Evolutionary conservation across 2,329 filamentous ascomycete genomes (phyloP).

Genomic region (Sporothrix phasma): DNA sequence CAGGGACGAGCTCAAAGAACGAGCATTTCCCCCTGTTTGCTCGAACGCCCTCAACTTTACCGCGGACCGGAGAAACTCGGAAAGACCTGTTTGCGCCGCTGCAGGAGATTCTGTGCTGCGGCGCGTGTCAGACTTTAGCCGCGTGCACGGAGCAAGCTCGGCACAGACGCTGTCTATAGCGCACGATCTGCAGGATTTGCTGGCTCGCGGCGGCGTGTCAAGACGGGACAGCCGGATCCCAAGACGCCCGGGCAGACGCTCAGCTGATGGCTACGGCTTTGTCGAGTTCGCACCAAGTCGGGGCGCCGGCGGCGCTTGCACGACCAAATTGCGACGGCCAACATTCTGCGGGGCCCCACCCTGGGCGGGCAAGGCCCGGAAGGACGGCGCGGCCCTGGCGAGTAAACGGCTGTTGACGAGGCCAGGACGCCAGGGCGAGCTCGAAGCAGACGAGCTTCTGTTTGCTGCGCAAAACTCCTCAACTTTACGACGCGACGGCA

Average conservation of each 20-base stretch:
- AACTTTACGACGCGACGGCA: too few relatives aligned
- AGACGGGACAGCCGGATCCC: conserved; percentile 87
- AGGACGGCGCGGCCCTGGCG: conserved; percentile 85
- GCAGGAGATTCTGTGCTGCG: conserved; percentile 52
- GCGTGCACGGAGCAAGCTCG: too few relatives aligned
- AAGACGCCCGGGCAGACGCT: conserved; percentile 80
- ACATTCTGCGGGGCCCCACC: conserved; percentile 77
- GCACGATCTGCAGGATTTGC: too few relatives aligned
- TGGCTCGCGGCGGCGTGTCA: conserved; percentile 69
- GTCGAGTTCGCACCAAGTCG: conserved; percentile 71
- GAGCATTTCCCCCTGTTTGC: too few relatives aligned
- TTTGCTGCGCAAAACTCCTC: too few relatives aligned
- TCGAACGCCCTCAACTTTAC: conserved; percentile 87
- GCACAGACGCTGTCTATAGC: too few relatives aligned
- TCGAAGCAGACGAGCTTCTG: too few relatives aligned
- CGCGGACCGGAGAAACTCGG: conserved; percentile 66
- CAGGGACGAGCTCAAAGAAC: too few relatives aligned
- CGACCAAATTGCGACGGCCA: conserved; percentile 84
- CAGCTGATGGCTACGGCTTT: conserved; percentile 96
- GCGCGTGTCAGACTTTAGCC: too few relatives aligned
- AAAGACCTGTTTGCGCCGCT: conserved; percentile 69
- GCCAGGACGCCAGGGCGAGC: too few relatives aligned
- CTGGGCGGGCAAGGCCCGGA: conserved; percentile 63
- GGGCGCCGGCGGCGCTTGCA: conserved; percentile 71
- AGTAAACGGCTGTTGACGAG: too few relatives aligned